Conservation (phyloP, 2,329 filamentous ascomycete genomes). For the Akanthomyces muscarius region DNA sequence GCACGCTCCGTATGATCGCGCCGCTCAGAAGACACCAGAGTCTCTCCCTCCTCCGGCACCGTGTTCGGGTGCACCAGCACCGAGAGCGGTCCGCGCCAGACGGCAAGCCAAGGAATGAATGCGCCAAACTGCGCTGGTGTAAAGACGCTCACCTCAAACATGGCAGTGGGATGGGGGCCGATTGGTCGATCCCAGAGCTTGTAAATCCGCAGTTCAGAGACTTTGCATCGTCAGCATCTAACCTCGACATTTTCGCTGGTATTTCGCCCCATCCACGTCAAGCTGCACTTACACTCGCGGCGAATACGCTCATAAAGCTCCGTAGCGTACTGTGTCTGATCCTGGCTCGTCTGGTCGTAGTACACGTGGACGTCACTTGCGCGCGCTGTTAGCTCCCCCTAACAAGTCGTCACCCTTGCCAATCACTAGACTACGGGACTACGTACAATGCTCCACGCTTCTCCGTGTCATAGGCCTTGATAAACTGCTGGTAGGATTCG, state of each 20-base stretch:
- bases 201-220: conserved; percentile 83
- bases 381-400: not conserved
- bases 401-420: not conserved
- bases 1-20: conserved; percentile 64
- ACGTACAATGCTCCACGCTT: conserved; percentile 66
- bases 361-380: conserved; percentile 78
- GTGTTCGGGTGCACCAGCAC: conserved; percentile 82
- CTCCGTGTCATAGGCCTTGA: conserved; percentile 62
- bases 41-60: conserved; percentile 37
- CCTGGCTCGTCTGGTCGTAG: conserved; percentile 61
- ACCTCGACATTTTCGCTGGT: not conserved
- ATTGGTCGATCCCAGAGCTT: conserved; percentile 70
- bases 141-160: conserved; percentile 92
- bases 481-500: conserved; percentile 66
- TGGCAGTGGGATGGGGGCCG: conserved; percentile 77
- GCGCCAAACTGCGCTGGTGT: conserved; percentile 85
- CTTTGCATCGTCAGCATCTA: conserved; percentile 37
- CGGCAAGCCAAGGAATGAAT: conserved; percentile 78
- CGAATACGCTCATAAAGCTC: conserved; percentile 75
- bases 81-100: conserved; percentile 76
- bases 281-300: conserved; percentile 62
- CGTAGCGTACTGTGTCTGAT: conserved; percentile 63
- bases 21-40: conserved; percentile 32
- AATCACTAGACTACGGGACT: conserved; percentile 29
- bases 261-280: not conserved